A percentile compares a stretch with the other conserved stretches of the same genome.
Conservation (phyloP, 495 filamentous ascomycete species). For the Elaphomyces granulatus region DNA sequence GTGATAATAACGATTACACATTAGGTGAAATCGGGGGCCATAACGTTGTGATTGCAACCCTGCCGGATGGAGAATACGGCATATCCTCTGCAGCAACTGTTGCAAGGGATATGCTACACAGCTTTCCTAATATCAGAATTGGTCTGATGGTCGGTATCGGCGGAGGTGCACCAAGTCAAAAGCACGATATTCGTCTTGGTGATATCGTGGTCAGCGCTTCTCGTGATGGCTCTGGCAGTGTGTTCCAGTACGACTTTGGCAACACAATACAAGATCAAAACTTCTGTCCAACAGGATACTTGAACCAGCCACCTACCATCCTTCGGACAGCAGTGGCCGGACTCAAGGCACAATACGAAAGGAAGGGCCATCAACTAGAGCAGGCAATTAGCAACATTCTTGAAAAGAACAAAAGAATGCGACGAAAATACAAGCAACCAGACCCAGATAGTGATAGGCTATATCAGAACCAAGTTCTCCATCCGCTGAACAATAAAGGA, state of each 20-base stretch:
- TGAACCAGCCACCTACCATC: constrained; percentile 11
- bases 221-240: constrained; percentile 4
- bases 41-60: constrained; percentile 8
- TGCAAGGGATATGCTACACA: constrained; percentile 8
- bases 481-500: too few species aligned
- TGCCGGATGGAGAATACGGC: constrained; percentile 6
- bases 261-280: constrained; percentile 4
- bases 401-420: constrained; percentile 8
- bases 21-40: constrained; percentile 5
- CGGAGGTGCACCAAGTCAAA: constrained; percentile 13
- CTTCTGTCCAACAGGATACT: too few species aligned
- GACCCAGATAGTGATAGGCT: constrained; percentile 14
- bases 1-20: constrained; percentile 5
- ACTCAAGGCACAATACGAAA: constrained; percentile 2
- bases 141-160: constrained; percentile 34
- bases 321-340: constrained; percentile 6
- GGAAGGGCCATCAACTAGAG: constrained; percentile 4
- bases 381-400: constrained; percentile 9
- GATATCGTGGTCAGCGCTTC: constrained; percentile 9
- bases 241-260: constrained; percentile 8
- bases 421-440: constrained; percentile 13
- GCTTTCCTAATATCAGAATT: constrained; percentile 27
- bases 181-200: constrained; percentile 6
- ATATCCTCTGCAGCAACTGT: constrained; percentile 1
- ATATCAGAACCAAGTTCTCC: not conserved